Evolutionary conservation across 768 basidiomycete genomes (phyloP), one percentile per base, ranked within the genome.

Genomic region (Podaxis sp.): DNA sequence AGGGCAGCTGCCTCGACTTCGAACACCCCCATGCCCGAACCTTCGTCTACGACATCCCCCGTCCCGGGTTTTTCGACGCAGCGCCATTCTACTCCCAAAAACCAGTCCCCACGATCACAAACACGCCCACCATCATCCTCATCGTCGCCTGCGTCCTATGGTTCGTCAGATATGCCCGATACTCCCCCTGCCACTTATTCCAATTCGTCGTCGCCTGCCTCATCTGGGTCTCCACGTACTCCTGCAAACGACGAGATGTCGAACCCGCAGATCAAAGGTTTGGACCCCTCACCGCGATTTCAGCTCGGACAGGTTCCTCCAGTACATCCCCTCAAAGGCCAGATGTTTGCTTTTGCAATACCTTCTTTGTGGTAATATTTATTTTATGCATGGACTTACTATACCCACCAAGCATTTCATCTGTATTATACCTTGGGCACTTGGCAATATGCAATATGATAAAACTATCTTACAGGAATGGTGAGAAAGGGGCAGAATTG

Each of bases 271-370:
- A 86, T 84, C 69, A 72, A 80, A 67, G 67, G 80, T 58, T 36
- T 79, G 71, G 66, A 84, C 67, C 48, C 75, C 39, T 71, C 84
- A 46, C 69, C 83, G 30, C 59, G 64, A 9, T 80, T 84, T 59
- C 62, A 78, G 12, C 67, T 80, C 9, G 68, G 73, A 19, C 69
- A 68, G 26, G 71, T 72, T 6, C 73, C 74, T 15, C 61, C 76
- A 28, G 67, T 71, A 19, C 78, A 84, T 59, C 81, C 82, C 0
- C 74, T 84, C 51, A 88, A 88, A 72, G 70, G 72, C 5, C 84
- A 86, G 71, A 87, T 87, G 80, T 89, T 87, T 49, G 86, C 88
- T 0, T 82, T 84, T 64, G 88, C 88, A 11, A 75, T 82, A 1
- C 85, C 86, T 0, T 77, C 87, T 1, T 77, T 79, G 19, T 89